phyloP scores from a whole-genome alignment of 106 monocot genomes.

The Iris macrosiphon region DNA sequence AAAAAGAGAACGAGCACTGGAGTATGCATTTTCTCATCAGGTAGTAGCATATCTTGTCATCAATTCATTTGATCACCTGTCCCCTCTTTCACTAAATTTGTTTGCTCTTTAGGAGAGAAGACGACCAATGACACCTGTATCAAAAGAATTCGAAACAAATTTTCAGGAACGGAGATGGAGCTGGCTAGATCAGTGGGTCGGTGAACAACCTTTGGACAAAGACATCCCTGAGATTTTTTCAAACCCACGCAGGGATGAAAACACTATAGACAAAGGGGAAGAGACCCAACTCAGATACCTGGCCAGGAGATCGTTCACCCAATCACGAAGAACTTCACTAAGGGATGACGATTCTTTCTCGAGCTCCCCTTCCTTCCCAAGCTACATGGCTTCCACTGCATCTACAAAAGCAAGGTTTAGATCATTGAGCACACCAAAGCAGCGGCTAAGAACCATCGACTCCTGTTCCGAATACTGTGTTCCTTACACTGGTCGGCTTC shows the following conservation, averaged over 20 bases:
- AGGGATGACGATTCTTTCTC: conserved; percentile 57
- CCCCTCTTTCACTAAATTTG: neutral
- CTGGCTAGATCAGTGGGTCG: conserved; percentile 69
- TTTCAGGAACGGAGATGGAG: conserved; percentile 39
- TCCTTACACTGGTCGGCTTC: conserved; percentile 9
- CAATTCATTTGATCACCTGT: neutral
- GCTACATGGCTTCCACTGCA: conserved; percentile 75
- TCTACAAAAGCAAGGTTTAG: conserved; percentile 65
- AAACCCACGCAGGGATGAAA: neutral
- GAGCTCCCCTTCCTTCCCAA: conserved; percentile 47
- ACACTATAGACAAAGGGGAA: conserved; percentile 5
- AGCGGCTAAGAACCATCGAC: conserved; percentile 19
- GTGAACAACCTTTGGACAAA: conserved; percentile 36
- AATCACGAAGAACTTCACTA: conserved; percentile 18
- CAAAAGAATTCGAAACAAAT: conserved; percentile 16
- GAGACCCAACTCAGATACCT: conserved; percentile 19
- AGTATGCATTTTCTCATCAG: conserved; percentile 54
- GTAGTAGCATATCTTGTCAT: conserved; percentile 3
- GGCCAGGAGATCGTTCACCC: conserved; percentile 53
- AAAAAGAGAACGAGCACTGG: conserved; percentile 51
- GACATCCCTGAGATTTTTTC: conserved; percentile 22
- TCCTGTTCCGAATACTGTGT: conserved; percentile 19
- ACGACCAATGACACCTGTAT: conserved; percentile 18
- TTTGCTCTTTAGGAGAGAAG: conserved; percentile 31
- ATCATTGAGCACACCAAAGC: conserved; percentile 78